Conservation (phyloP, 306 rosid species). For the Malus sieversii region DNA sequence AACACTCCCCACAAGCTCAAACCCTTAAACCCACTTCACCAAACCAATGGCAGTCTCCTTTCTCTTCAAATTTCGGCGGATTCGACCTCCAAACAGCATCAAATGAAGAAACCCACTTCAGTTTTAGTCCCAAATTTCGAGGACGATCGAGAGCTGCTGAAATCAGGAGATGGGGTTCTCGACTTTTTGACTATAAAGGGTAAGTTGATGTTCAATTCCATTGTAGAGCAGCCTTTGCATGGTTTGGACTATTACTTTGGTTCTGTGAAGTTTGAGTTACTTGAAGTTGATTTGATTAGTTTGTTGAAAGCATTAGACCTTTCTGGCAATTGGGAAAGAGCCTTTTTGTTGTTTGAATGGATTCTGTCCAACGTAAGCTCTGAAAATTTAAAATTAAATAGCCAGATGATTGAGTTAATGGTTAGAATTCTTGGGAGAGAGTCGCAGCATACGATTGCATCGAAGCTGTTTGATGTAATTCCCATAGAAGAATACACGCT, state of each 20-base stretch:
- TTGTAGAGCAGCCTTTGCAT: slow-evolving; percentile 48
- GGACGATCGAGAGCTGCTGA: slow-evolving; percentile 11
- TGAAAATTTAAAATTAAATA: slow-evolving; percentile 47
- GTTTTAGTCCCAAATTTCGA: slow-evolving; percentile 19
- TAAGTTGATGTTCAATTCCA: slow-evolving; percentile 57
- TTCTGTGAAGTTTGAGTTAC: slow-evolving; percentile 51
- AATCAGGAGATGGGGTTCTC: slow-evolving; percentile 24
- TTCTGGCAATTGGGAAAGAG: slow-evolving; percentile 74
- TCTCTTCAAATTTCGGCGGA: slow-evolving; percentile 32
- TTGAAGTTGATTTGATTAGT: slow-evolving; percentile 57
- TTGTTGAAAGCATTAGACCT: slow-evolving; percentile 69
- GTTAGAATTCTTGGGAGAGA: slow-evolving; percentile 77
- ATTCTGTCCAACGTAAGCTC: slow-evolving; percentile 36
- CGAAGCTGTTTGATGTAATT: slow-evolving; percentile 67
- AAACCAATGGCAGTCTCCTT: slow-evolving; percentile 25
- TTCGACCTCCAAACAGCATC: slow-evolving; percentile 13
- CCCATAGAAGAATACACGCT: slow-evolving; percentile 69
- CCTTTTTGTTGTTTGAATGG: slow-evolving; percentile 80
- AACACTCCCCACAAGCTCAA: slow-evolving; percentile 26
- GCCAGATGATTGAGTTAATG: slow-evolving; percentile 61
- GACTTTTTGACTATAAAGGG: slow-evolving; percentile 58
- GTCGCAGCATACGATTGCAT: slow-evolving; percentile 77
- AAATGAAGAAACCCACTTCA: slow-evolving; percentile 28
- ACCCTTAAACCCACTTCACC: slow-evolving; percentile 20
- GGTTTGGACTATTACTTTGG: slow-evolving; percentile 45